Percentiles rank a stretch among this genome's conserved stretches.
phyloP scores from a whole-genome alignment of 2,329 filamentous ascomycete species.

The Microcyclospora pomicola region DNA sequence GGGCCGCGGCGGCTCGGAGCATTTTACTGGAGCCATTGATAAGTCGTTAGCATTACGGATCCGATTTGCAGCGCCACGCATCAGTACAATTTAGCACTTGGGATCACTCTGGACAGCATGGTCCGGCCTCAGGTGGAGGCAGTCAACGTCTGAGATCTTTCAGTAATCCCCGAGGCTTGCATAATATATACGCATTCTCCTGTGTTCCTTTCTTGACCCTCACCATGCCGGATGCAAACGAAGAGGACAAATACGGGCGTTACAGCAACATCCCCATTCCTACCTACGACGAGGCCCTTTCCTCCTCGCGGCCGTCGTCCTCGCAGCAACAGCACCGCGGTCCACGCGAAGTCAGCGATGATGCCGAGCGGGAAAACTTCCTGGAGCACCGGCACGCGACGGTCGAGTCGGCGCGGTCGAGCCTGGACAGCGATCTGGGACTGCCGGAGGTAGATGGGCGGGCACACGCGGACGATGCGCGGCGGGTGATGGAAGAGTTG shows the following conservation, averaged over 20 bases:
- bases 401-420: slow-evolving; percentile 63
- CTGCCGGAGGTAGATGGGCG: slow-evolving; percentile 39
- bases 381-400: slow-evolving; percentile 68
- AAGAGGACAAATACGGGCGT: slow-evolving; percentile 3
- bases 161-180: too few relatives aligned
- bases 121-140: too few relatives aligned
- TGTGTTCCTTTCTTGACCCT: neutral
- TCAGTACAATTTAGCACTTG: too few relatives aligned
- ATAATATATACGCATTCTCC: too few relatives aligned
- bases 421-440: slow-evolving; percentile 37
- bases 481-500: slow-evolving; percentile 78
- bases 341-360: slow-evolving; percentile 49
- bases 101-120: too few relatives aligned
- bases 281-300: slow-evolving; percentile 68
- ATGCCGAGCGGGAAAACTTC: slow-evolving; percentile 66
- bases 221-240: neutral
- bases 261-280: slow-evolving; percentile 50
- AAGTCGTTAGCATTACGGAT: too few relatives aligned
- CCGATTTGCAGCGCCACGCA: too few relatives aligned
- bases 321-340: slow-evolving; percentile 28
- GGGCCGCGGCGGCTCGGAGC: too few relatives aligned
- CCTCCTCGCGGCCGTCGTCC: slow-evolving; percentile 41
- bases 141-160: too few relatives aligned
- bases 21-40: too few relatives aligned
- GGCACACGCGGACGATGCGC: slow-evolving; percentile 35